A percentile compares a stretch with the other conserved stretches of the same genome.
phyloP scores from a whole-genome alignment of 805 yeast species.

The Hanseniaspora nectarophila region DNA sequence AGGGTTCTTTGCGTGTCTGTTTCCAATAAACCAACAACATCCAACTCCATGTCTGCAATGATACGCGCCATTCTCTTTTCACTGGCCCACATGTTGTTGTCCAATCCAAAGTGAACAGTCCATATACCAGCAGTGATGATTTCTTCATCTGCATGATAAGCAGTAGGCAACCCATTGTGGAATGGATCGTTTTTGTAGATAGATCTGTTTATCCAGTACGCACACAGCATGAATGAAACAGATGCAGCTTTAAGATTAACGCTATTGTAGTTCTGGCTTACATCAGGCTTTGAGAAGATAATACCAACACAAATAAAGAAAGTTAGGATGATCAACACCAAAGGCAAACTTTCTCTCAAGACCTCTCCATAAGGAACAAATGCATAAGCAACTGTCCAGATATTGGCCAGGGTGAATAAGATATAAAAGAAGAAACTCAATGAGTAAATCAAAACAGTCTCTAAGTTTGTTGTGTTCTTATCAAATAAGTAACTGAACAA shows the following conservation, averaged over 20 bases:
- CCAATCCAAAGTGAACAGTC: conserved; percentile 96
- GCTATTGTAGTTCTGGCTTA: neutral
- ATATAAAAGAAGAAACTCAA: conserved; percentile 40
- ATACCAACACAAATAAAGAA: conserved; percentile 44
- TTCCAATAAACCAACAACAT: conserved; percentile 81
- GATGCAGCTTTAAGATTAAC: neutral
- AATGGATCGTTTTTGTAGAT: conserved; percentile 23
- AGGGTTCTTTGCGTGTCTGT: conserved; percentile 87
- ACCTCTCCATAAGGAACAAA: conserved; percentile 91
- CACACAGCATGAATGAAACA: conserved; percentile 16
- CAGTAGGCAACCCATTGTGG: conserved; percentile 39
- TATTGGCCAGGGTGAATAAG: conserved; percentile 62
- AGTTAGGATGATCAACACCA: conserved; percentile 51
- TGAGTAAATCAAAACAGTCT: conserved; percentile 44
- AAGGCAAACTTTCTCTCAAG: conserved; percentile 78
- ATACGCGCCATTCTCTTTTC: conserved; percentile 81
- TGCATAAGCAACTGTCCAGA: conserved; percentile 97
- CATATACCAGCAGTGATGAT: conserved; percentile 90
- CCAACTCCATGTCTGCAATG: conserved; percentile 75
- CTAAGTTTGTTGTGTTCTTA: conserved; percentile 27
- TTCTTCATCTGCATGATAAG: conserved; percentile 55
- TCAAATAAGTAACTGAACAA: conserved; percentile 43
- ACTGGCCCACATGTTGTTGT: conserved; percentile 95
- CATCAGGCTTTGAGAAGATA: conserved; percentile 15
- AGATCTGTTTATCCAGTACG: conserved; percentile 19